These are phyloP conservation scores for Gracilaria vermiculophylla DNA, from an alignment of 23 red algal genomes.

Conservation along the genomic window DNA sequence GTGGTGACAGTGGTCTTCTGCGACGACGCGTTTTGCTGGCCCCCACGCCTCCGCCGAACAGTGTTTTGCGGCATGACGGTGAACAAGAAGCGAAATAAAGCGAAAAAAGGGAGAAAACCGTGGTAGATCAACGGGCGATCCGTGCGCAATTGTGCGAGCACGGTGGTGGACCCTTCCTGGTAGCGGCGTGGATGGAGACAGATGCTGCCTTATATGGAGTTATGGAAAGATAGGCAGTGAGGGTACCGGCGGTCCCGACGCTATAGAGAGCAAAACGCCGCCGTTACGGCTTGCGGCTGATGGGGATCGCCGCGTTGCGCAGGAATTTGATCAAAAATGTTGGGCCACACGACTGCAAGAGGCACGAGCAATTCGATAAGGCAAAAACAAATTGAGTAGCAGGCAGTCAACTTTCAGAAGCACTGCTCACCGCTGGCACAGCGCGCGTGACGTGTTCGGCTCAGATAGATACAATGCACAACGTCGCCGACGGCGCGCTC, in stretches of 20 bases:
- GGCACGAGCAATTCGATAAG: neutral
- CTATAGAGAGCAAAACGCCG: too few species aligned
- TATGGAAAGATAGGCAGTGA: too few species aligned
- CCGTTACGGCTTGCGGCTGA: too few species aligned
- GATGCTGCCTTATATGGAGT: too few species aligned
- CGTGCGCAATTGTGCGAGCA: neutral
- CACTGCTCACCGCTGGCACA: neutral
- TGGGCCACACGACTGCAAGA: neutral
- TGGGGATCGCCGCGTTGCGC: neutral
- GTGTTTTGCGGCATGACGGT: conserved; percentile 3
- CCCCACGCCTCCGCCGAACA: conserved; percentile 7
- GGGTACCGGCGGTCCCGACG: too few species aligned
- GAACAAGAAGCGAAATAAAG: neutral
- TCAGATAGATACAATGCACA: neutral
- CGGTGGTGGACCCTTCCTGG: too few species aligned
- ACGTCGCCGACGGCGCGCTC: neutral
- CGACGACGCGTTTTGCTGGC: neutral
- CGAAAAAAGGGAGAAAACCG: neutral
- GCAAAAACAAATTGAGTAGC: neutral
- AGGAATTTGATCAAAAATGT: neutral
- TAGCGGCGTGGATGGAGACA: too few species aligned
- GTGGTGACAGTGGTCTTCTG: neutral
- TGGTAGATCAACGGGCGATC: neutral
- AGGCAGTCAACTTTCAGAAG: too few species aligned
- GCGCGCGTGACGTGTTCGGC: neutral